Base-by-base conservation (phyloP, 2,329 filamentous ascomycete species). In the Colletotrichum zoysiae region DNA sequence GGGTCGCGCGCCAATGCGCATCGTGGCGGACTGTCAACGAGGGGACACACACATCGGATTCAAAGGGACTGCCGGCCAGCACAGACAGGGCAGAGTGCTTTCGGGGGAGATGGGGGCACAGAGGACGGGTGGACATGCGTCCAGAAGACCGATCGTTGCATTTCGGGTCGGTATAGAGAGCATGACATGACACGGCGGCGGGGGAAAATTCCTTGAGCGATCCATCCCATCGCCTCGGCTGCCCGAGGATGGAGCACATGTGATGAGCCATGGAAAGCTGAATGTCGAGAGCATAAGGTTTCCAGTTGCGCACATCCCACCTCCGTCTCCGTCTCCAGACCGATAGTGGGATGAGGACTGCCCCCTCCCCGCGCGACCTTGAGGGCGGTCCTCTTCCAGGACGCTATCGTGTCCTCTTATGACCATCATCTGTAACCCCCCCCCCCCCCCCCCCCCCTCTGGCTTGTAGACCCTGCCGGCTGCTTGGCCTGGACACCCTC, bases 401-500 rank as follows among this genome's bases (percentile, higher is more conserved):
- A 59, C 1, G 42, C 23, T 8, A 50, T 30, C 59, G 73, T 26
- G 35, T 48, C 74, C 42, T 7, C 70, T 63, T 30, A 1, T 59
- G 62, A 50, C 64, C 57, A 79, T 18, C 59, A 72, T 74, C 20
- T 78, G 55, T 48, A 80, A 79, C 46, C 78, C 74, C 5, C 67
- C 74, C 46, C 78, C 74, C 5, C 67, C 74, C 46, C 78, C 74
- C 5, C 67, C 74, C n/a, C n/a, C n/a, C n/a, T n/a, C n/a, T 0
- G 79, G 76, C 5, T 77, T 76, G 46, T 74, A 74, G n/a, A 61
- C 59, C 40, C 53, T 50, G 5, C 67, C 40, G 2, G 69, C 70
- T 42, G 65, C 65, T n/a, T n/a, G 1, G 38, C 44, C 59, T 35
- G 50, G 8, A 14, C 44, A 14, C 44, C 9, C 48, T 58, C 23